Conservation (phyloP, 129 eudicot species). For the Oenanthe sinensis region DNA sequence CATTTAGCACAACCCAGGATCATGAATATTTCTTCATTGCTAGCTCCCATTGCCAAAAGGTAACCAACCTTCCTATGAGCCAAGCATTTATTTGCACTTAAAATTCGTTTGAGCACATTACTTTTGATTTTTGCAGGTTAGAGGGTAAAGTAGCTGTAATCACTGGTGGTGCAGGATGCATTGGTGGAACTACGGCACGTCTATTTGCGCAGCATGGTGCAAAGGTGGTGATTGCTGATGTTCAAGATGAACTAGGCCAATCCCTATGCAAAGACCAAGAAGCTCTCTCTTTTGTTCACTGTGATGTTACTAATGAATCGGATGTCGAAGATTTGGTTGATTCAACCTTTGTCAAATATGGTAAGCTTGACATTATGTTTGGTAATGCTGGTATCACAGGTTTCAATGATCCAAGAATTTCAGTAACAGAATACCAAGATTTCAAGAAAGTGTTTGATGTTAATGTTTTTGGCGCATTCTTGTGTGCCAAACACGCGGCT, state of each 20-base stretch:
- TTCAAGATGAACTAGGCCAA: slow-evolving; percentile 30
- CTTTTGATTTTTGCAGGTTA: slow-evolving; percentile 8
- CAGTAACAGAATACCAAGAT: background rate
- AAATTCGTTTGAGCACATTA: background rate
- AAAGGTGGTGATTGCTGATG: slow-evolving; percentile 32
- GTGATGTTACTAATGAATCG: slow-evolving; percentile 31
- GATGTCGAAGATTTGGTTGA: slow-evolving; percentile 27
- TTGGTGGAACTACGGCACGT: slow-evolving; percentile 44
- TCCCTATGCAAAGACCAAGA: slow-evolving; percentile 23
- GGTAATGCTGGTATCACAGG: slow-evolving; percentile 36
- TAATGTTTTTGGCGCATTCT: slow-evolving; percentile 25
- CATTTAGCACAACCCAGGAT: background rate
- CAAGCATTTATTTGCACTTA: background rate
- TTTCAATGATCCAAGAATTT: slow-evolving; percentile 2
- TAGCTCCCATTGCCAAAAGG: background rate
- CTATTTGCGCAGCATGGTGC: slow-evolving; percentile 37
- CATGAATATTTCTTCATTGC: background rate
- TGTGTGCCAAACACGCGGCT: slow-evolving; percentile 36
- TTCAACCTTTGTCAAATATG: slow-evolving; percentile 16
- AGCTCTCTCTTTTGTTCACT: slow-evolving; percentile 26
- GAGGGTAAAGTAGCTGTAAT: slow-evolving; percentile 20
- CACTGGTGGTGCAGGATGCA: slow-evolving; percentile 47
- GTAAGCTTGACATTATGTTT: slow-evolving; percentile 41
- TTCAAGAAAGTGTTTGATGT: slow-evolving; percentile 19
- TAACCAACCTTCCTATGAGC: background rate